phyloP scores from a whole-genome alignment of 805 yeast genomes.

The Candida tammaniensis region DNA sequence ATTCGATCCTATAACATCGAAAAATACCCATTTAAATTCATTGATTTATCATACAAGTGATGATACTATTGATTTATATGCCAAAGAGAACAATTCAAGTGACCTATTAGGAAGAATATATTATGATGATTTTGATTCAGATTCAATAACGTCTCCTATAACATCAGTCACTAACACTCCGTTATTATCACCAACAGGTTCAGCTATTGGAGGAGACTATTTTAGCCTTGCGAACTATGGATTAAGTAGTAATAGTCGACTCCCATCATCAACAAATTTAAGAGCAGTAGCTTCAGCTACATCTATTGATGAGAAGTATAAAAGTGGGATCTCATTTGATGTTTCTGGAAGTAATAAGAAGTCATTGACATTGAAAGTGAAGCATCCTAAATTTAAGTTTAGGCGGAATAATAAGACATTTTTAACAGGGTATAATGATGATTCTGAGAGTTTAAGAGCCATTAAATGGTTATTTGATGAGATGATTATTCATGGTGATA shows the following conservation, averaged over 20 bases:
- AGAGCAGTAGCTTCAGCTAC: conserved; percentile 13
- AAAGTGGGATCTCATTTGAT: conserved; percentile 39
- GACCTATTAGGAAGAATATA: conserved; percentile 42
- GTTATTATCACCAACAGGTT: conserved; percentile 15
- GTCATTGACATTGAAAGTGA: conserved; percentile 38
- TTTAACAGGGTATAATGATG: conserved; percentile 38
- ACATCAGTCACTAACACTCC: conserved; percentile 17
- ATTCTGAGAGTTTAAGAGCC: conserved; percentile 36
- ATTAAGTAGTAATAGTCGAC: conserved; percentile 3
- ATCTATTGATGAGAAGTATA: conserved; percentile 10
- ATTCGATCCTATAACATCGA: conserved; percentile 26
- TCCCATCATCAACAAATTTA: conserved; percentile 10
- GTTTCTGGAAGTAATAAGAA: conserved; percentile 28
- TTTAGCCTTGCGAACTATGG: conserved; percentile 6
- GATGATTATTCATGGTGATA: conserved; percentile 42
- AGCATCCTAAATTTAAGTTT: conserved; percentile 42
- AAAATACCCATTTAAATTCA: conserved; percentile 38
- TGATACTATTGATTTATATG: conserved; percentile 37
- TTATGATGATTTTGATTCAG: conserved; percentile 42
- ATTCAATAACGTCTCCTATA: conserved; percentile 19
- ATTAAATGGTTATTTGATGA: conserved; percentile 45
- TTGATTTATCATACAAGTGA: conserved; percentile 35
- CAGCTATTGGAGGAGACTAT: conserved; percentile 11
- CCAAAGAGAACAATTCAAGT: conserved; percentile 33
- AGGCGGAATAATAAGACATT: conserved; percentile 44